Evolutionary conservation across 345 rosid species (phyloP).

Genomic region (Pelargonium nanum): DNA sequence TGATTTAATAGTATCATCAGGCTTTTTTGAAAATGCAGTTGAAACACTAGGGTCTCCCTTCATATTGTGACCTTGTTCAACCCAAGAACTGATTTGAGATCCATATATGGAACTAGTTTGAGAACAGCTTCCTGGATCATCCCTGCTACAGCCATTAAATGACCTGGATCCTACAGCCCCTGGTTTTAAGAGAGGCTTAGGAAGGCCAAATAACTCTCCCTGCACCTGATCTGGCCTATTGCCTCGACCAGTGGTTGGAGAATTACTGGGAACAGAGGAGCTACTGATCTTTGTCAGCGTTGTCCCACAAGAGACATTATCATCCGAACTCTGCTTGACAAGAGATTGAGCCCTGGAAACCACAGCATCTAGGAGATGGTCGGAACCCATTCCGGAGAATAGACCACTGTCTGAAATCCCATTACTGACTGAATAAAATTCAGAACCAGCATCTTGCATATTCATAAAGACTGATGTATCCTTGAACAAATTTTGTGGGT

Average conservation of each 20-base stretch:
- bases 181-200: constrained; percentile 27
- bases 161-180: constrained; percentile 31
- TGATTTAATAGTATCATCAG: constrained; percentile 47
- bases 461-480: constrained; percentile 25
- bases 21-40: constrained; percentile 58
- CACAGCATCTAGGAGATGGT: constrained; percentile 88
- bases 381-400: constrained; percentile 28
- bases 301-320: constrained; percentile 56
- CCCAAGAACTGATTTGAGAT: constrained; percentile 84
- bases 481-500: constrained; percentile 25
- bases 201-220: constrained; percentile 25
- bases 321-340: constrained; percentile 66
- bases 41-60: constrained; percentile 45
- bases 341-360: constrained; percentile 51
- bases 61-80: constrained; percentile 51
- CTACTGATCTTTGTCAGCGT: constrained; percentile 56
- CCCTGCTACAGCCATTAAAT: constrained; percentile 30
- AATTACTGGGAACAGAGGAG: constrained; percentile 41
- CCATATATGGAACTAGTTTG: constrained; percentile 44
- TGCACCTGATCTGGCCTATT: constrained; percentile 28
- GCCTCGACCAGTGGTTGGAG: constrained; percentile 20
- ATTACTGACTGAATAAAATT: constrained; percentile 27
- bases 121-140: constrained; percentile 35
- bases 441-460: constrained; percentile 27
- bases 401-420: constrained; percentile 22